These are phyloP conservation scores for Microcera coccophila DNA, from an alignment of 2,329 filamentous ascomycete genomes.

Conservation along the genomic window DNA sequence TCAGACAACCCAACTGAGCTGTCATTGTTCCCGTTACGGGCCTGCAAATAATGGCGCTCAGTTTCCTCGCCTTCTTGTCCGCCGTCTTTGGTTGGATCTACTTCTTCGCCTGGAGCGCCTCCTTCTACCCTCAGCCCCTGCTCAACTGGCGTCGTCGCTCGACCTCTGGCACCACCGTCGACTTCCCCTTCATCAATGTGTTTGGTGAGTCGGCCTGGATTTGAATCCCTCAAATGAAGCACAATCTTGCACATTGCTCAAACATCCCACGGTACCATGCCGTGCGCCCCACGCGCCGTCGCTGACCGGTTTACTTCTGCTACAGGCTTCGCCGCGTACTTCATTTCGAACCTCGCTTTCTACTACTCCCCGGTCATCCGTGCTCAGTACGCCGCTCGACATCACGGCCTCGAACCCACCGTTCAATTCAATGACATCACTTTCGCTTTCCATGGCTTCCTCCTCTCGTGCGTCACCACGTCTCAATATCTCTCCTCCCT, in stretches of 20 bases:
- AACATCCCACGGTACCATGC: constrained; percentile 5
- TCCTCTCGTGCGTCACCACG: constrained; percentile 68
- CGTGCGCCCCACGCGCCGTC: constrained; percentile 4
- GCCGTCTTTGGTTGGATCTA: constrained; percentile 72
- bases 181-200: constrained; percentile 76
- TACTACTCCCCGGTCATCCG: constrained; percentile 76
- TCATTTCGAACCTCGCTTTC: constrained; percentile 69
- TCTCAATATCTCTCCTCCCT: constrained; percentile 69
- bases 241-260: neutral
- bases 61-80: constrained; percentile 48
- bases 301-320: constrained; percentile 14
- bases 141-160: constrained; percentile 73
- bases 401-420: constrained; percentile 72
- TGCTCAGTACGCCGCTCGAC: constrained; percentile 75
- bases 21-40: too few relatives aligned
- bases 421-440: constrained; percentile 86
- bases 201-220: constrained; percentile 44
- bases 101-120: constrained; percentile 73
- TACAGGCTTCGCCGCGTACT: constrained; percentile 68
- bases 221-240: neutral
- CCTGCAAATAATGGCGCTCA: constrained; percentile 23
- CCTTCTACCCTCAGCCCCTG: constrained; percentile 88
- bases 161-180: constrained; percentile 79
- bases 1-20: too few relatives aligned
- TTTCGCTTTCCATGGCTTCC: constrained; percentile 77